Conservation (phyloP, 495 filamentous ascomycete species). For the Aspergillus homomorphus region DNA sequence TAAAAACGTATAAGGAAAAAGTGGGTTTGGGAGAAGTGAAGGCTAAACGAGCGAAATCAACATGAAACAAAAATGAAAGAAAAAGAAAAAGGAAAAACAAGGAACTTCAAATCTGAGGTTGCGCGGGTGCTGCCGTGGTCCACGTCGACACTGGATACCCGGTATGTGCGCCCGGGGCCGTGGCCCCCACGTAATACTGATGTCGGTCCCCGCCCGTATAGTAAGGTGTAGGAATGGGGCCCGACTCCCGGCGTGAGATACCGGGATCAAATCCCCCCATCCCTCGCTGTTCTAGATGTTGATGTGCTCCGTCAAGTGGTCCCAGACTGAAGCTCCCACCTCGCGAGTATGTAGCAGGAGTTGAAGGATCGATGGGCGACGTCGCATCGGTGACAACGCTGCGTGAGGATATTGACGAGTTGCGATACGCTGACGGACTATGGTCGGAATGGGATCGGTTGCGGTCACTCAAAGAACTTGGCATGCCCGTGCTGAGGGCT, state of each 20-base stretch:
- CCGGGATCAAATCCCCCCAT: slow-evolving; percentile 36
- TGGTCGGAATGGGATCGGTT: slow-evolving; percentile 42
- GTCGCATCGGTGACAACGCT: slow-evolving; percentile 42
- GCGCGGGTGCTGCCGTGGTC: slow-evolving; percentile 43
- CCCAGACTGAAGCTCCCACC: slow-evolving; percentile 39
- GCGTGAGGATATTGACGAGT: slow-evolving; percentile 43
- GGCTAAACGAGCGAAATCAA: slow-evolving; percentile 4
- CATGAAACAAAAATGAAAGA: slow-evolving; percentile 6
- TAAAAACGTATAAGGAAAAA: slow-evolving; percentile 7
- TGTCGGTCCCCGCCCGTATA: slow-evolving; percentile 32
- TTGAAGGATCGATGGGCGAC: slow-evolving; percentile 42
- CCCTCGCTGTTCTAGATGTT: slow-evolving; percentile 33
- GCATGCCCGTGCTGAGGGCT: slow-evolving; percentile 28
- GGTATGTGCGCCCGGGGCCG: slow-evolving; percentile 29
- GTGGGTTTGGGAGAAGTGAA: slow-evolving; percentile 6
- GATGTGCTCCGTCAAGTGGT: slow-evolving; percentile 32
- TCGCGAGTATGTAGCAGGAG: slow-evolving; percentile 38
- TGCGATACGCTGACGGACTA: slow-evolving; percentile 42
- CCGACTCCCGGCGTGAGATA: slow-evolving; percentile 42
- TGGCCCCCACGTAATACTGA: slow-evolving; percentile 37
- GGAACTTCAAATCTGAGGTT: slow-evolving; percentile 39
- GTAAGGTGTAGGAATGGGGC: slow-evolving; percentile 35
- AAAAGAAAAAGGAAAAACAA: slow-evolving; percentile 8
- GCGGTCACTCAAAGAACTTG: slow-evolving; percentile 37
- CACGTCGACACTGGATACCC: slow-evolving; percentile 41